Evolutionary conservation across 2,329 filamentous ascomycete species (phyloP).

Genomic region (Pyricularia pennisetigena): DNA sequence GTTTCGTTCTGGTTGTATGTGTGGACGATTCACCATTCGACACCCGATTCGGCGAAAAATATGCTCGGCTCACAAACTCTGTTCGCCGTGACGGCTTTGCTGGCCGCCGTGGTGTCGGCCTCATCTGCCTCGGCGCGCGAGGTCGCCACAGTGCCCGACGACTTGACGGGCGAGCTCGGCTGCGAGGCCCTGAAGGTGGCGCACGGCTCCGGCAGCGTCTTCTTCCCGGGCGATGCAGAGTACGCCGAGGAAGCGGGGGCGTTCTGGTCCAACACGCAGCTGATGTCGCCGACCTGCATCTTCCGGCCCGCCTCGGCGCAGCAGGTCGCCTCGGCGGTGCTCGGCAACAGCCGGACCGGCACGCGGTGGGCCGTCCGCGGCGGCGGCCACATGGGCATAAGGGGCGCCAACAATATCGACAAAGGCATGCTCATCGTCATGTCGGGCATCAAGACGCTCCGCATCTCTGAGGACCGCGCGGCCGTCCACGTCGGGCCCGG

Average conservation of each 20-base stretch:
- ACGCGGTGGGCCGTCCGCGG: not conserved
- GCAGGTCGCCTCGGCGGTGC: not conserved
- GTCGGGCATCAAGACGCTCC: not conserved
- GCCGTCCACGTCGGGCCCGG: constrained; percentile 29
- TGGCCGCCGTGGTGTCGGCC: not conserved
- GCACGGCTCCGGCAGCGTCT: not conserved
- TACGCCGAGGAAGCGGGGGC: not conserved
- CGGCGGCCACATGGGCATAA: constrained; percentile 4
- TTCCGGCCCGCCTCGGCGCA: not conserved
- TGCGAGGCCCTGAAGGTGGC: not conserved
- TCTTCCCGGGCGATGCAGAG: not conserved
- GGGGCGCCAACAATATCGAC: constrained; percentile 5
- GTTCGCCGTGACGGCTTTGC: not conserved
- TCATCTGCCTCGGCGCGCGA: not conserved
- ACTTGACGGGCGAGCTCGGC: not conserved
- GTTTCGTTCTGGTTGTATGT: too few relatives aligned
- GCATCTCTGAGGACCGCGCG: not conserved
- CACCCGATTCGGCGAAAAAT: not conserved
- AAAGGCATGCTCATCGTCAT: constrained; percentile 5
- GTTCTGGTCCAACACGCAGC: constrained; percentile 2
- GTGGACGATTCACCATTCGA: too few relatives aligned
- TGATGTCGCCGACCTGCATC: constrained; percentile 1
- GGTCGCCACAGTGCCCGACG: not conserved
- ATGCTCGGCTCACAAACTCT: not conserved
- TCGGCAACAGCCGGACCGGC: not conserved